phyloP scores from a whole-genome alignment of 2,329 filamentous ascomycete species.

The Neofusicoccum cordaticola region DNA sequence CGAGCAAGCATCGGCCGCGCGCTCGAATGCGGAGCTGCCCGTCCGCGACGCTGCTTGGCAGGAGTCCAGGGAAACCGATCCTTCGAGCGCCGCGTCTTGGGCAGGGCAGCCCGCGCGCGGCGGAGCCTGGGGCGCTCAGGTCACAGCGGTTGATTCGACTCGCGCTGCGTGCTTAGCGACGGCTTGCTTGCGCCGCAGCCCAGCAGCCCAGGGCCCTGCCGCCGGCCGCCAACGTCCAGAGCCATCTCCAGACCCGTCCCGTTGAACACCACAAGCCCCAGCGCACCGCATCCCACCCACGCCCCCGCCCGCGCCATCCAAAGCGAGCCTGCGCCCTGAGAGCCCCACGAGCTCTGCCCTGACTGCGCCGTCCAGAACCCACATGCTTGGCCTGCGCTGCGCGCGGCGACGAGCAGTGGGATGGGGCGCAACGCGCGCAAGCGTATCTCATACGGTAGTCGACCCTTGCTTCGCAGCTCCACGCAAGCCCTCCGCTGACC shows the following conservation, averaged over 20 bases:
- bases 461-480: conserved; percentile 15
- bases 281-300: background rate
- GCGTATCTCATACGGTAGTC: conserved; percentile 53
- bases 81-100: background rate
- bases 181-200: conserved; percentile 10
- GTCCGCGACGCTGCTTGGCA: background rate
- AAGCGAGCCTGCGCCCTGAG: background rate
- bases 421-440: conserved; percentile 54
- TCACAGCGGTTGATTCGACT: background rate
- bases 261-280: background rate
- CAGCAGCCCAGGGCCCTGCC: background rate
- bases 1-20: background rate
- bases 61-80: conserved; percentile 6
- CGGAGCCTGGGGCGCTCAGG: background rate
- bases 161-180: conserved; percentile 11
- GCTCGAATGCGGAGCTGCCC: background rate
- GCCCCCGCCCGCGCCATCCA: background rate
- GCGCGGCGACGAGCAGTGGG: conserved; percentile 14
- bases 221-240: too few species aligned
- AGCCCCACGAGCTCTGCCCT: background rate
- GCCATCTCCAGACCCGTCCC: background rate
- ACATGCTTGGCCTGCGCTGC: conserved; percentile 8
- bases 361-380: background rate
- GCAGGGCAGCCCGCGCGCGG: background rate
- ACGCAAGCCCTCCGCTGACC: conserved; percentile 11